phyloP scores from a whole-genome alignment of 2,329 filamentous ascomycete genomes.

The Colletotrichum gloeosporioides region DNA sequence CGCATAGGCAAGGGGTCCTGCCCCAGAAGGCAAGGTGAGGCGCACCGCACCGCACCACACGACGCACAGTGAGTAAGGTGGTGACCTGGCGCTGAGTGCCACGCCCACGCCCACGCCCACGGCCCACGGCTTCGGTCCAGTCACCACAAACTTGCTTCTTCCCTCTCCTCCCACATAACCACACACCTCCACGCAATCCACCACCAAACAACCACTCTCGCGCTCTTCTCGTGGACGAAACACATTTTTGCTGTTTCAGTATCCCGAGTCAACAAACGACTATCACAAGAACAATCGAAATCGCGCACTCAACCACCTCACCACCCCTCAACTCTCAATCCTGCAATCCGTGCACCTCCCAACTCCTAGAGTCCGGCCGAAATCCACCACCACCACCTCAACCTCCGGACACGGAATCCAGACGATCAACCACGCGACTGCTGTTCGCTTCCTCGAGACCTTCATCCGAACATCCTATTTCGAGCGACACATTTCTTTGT shows the following conservation, averaged over 20 bases:
- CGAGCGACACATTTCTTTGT: not conserved
- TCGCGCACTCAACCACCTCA: not conserved
- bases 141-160: conserved; percentile 22
- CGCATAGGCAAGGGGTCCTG: conserved; percentile 10
- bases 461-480: not conserved
- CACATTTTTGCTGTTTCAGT: conserved; percentile 19
- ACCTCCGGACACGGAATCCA: not conserved
- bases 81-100: not conserved
- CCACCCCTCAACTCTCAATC: not conserved
- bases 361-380: conserved; percentile 5
- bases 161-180: conserved; percentile 9
- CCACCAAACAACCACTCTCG: conserved; percentile 3
- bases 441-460: not conserved
- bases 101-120: not conserved
- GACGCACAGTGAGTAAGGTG: not conserved
- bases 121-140: not conserved
- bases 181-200: not conserved
- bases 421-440: conserved; percentile 1
- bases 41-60: conserved; percentile 7
- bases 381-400: not conserved
- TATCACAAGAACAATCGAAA: not conserved
- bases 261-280: conserved; percentile 12
- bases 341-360: not conserved
- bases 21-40: conserved; percentile 13
- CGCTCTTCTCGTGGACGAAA: conserved; percentile 21